phyloP scores from a whole-genome alignment of 495 filamentous ascomycete genomes.

The Aspergillus coremiiformis region DNA sequence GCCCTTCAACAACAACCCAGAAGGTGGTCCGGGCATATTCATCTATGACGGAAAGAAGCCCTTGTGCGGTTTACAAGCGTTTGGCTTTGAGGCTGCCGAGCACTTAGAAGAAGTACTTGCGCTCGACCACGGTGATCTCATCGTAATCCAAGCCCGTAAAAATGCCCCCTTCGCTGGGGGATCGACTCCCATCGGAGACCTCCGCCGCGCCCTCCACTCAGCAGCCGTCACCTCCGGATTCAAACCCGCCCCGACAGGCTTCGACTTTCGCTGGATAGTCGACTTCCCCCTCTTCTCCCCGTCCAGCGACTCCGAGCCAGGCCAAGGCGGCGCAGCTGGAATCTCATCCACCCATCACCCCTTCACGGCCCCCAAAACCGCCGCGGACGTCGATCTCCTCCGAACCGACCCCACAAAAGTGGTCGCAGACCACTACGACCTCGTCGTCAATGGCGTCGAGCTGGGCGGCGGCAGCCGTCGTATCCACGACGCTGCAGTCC shows the following conservation, averaged over 20 bases:
- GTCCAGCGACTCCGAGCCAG: constrained; percentile 58
- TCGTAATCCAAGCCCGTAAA: constrained; percentile 73
- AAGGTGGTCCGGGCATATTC: constrained; percentile 69
- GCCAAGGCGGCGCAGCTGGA: constrained; percentile 73
- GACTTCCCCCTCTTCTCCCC: constrained; percentile 91
- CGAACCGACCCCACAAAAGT: constrained; percentile 62
- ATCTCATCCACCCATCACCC: constrained; percentile 90
- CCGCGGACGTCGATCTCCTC: constrained; percentile 67
- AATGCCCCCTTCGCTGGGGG: constrained; percentile 51
- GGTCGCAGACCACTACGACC: constrained; percentile 81
- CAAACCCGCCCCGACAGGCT: constrained; percentile 45
- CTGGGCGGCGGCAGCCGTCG: constrained; percentile 87
- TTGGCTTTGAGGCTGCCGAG: constrained; percentile 69
- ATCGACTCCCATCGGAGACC: constrained; percentile 70
- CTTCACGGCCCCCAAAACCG: constrained; percentile 78
- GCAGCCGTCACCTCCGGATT: constrained; percentile 53
- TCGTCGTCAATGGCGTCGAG: constrained; percentile 93
- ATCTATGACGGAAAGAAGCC: constrained; percentile 63
- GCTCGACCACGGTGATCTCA: constrained; percentile 61
- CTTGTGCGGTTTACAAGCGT: constrained; percentile 60
- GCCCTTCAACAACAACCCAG: constrained; percentile 54
- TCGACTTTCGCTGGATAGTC: constrained; percentile 73
- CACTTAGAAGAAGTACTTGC: constrained; percentile 45
- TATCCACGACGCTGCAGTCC: constrained; percentile 79
- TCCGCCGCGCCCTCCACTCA: constrained; percentile 64